A percentile compares a stretch with the other conserved stretches of the same genome.
phyloP scores from a whole-genome alignment of 2,329 filamentous ascomycete species.

The Aspergillus aculeatus region DNA sequence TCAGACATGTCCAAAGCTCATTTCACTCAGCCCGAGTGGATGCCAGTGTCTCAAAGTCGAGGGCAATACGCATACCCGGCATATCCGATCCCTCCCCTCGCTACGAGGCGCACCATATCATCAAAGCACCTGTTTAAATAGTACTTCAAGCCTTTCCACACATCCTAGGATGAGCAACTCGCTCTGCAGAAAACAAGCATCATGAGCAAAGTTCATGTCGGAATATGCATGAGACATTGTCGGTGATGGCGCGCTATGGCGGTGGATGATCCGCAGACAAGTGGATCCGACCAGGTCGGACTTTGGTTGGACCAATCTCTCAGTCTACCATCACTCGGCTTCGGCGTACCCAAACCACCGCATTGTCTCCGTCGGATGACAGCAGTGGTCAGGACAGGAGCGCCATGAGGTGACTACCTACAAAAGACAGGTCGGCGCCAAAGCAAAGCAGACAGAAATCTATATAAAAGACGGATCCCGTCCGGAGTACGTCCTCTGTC shows the following conservation, averaged over 20 bases:
- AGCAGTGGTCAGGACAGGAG: not conserved
- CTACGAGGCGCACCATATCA: not conserved
- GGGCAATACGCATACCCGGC: not conserved
- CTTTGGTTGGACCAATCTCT: not conserved
- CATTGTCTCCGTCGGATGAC: not conserved
- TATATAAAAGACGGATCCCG: not conserved
- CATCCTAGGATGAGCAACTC: not conserved
- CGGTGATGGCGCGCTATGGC: constrained; percentile 2
- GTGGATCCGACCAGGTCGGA: constrained; percentile 3
- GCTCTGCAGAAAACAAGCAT: not conserved
- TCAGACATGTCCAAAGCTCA: not conserved
- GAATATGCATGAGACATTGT: constrained; percentile 8
- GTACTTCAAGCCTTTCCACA: not conserved
- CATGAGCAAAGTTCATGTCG: not conserved
- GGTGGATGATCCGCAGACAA: constrained; percentile 1
- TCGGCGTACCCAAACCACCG: not conserved
- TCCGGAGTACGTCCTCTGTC: not conserved
- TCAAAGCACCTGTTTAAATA: not conserved
- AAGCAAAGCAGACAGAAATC: not conserved
- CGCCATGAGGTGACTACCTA: not conserved
- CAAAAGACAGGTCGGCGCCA: not conserved
- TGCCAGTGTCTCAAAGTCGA: not conserved
- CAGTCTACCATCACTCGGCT: not conserved
- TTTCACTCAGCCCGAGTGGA: not conserved
- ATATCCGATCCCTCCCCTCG: not conserved